Evolutionary conservation across 768 basidiomycete genomes (phyloP).

Genomic region (Termitomyces sp.): DNA sequence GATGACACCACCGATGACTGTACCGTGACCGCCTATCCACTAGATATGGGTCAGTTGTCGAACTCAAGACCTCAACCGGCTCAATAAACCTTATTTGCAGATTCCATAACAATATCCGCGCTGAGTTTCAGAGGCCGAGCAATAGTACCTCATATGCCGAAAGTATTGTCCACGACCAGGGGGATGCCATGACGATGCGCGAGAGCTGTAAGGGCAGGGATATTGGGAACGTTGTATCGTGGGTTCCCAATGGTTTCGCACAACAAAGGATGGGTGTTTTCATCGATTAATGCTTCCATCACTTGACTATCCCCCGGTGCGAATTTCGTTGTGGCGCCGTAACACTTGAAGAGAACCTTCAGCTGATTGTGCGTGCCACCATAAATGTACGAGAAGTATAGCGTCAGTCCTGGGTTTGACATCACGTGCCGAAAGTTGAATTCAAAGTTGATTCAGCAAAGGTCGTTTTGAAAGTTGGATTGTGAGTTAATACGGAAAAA

Average conservation of each 20-base stretch:
- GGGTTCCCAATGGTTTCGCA: constrained; percentile 66
- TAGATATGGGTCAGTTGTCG: constrained; percentile 37
- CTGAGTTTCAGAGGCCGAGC: constrained; percentile 23
- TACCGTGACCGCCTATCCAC: constrained; percentile 68
- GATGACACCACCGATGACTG: constrained; percentile 60
- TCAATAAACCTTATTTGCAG: constrained; percentile 2
- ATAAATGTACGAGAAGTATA: constrained; percentile 4
- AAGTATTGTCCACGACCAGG: constrained; percentile 38
- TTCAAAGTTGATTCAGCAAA: too few species aligned
- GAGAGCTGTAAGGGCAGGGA: too few species aligned
- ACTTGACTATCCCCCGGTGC: constrained; percentile 43
- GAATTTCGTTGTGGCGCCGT: constrained; percentile 51
- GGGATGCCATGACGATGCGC: too few species aligned
- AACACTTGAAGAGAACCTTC: constrained; percentile 46
- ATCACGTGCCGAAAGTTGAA: too few species aligned
- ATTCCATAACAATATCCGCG: constrained; percentile 33
- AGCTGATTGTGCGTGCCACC: constrained; percentile 53
- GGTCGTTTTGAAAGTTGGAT: too few species aligned
- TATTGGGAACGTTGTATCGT: constrained; percentile 33
- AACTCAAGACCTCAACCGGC: not conserved
- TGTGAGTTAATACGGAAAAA: too few species aligned
- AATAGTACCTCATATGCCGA: constrained; percentile 53
- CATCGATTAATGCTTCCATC: constrained; percentile 52
- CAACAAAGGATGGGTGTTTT: constrained; percentile 54
- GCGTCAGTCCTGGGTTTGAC: too few species aligned